These are phyloP conservation scores for Trichoderma afroharzianum DNA, from an alignment of 2,329 filamentous ascomycete species.

Conservation along the genomic window DNA sequence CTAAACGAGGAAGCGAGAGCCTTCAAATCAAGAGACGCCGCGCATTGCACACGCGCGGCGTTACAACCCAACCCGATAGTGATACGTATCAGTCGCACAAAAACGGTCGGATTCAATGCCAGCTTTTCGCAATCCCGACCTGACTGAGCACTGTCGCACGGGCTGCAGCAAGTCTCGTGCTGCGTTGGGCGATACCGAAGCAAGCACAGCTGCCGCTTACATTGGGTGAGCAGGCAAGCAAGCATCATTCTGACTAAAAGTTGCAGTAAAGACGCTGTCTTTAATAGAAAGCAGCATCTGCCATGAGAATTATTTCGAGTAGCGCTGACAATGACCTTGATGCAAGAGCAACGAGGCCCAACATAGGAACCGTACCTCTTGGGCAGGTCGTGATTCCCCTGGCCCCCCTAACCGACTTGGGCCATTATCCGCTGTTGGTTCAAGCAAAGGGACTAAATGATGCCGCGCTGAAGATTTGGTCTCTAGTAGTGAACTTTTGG, in stretches of 20 bases:
- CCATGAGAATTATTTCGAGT: neutral
- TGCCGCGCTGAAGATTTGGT: neutral
- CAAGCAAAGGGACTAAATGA: neutral
- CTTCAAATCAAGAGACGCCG: constrained; percentile 1
- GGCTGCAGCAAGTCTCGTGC: neutral
- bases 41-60: neutral
- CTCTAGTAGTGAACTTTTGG: neutral
- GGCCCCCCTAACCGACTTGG: neutral
- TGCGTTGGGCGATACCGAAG: neutral
- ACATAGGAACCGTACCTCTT: neutral
- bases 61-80: neutral
- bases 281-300: neutral
- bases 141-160: neutral
- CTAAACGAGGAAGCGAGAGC: neutral
- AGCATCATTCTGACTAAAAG: neutral
- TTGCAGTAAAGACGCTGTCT: neutral
- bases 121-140: neutral
- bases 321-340: neutral
- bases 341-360: neutral
- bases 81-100: neutral
- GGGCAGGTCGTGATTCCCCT: neutral
- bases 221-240: neutral
- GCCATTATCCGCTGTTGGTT: neutral
- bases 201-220: neutral
- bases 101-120: neutral